Base-by-base conservation (phyloP, 257 asterid genomes). In the Dorcoceras hygrometricum region DNA sequence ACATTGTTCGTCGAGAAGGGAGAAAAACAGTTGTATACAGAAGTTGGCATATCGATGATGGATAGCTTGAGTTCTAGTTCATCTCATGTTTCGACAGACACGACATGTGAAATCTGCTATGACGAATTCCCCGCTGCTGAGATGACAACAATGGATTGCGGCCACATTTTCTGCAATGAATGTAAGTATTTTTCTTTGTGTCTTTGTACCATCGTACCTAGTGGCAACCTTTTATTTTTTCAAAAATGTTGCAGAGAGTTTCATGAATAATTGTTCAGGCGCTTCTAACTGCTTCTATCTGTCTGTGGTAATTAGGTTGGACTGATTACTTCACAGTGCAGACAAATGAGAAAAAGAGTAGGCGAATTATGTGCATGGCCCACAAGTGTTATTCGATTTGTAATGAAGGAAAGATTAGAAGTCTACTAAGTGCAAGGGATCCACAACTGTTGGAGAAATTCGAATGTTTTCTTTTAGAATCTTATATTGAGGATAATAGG, bases 401-500 rank as follows among this genome's bases (percentile, higher is more conserved):
- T 59, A 87, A 84, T 20, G 89, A 84, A 67, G 85, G 73, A 48
- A 73, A 57, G 10, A 66, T 86, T 25, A 82, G 84, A 76, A 68
- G 34, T 57, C 77, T 84, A 57, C 83, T 86, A 23, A 57, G 78
- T 7, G 73, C 53, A 11, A 76, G 75, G 77, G 79, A 86, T 57
- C 76, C 78, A n/a, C 23, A 57, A 23, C 56, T 83, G 70, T 83
- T 80, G 0, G 86, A 75, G 59, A 86, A 82, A 75, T 83, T 83
- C 43, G 82, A 84, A 24, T 82, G 84, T 31, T 75, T 71, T 75
- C 84, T 86, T 32, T 59, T 80, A 26, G 94, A 84, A 73, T 86
- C 94, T 18, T 86, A 82, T 62, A 82, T 86, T 12, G 90, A 84
- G 67, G 94, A 84, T 71, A 86, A 86, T 62, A 75, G 71, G 67